Evolutionary conservation across 2,329 filamentous ascomycete genomes (phyloP).

Genomic region (Trichophyton equinum): DNA sequence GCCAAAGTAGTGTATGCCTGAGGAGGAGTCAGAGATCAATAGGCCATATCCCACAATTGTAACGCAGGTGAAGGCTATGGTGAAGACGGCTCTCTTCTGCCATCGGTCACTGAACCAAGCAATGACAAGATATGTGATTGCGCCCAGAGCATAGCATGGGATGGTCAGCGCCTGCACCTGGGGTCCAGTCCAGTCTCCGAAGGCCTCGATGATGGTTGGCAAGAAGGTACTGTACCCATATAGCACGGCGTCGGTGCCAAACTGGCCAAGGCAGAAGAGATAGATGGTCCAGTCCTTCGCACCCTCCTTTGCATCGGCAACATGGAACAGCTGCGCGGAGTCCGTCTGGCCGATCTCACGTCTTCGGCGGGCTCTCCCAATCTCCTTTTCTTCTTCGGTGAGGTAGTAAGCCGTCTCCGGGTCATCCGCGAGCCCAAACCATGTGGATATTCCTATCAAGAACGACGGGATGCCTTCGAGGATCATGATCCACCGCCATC

Average conservation of each 20-base stretch:
- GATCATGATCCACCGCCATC: conserved; percentile 61
- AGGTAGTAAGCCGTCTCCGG: conserved; percentile 54
- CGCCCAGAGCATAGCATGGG: conserved; percentile 63
- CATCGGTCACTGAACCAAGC: conserved; percentile 52
- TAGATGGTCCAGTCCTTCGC: conserved; percentile 67
- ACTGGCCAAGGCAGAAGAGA: conserved; percentile 56
- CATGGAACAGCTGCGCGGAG: conserved; percentile 43
- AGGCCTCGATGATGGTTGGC: conserved; percentile 61
- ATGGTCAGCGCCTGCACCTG: conserved; percentile 66
- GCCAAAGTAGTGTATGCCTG: conserved; percentile 59
- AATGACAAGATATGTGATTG: conserved; percentile 52
- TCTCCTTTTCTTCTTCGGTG: conserved; percentile 44
- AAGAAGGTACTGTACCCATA: conserved; percentile 70
- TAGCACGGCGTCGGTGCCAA: conserved; percentile 62
- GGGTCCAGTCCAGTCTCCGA: conserved; percentile 50
- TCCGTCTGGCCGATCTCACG: conserved; percentile 39
- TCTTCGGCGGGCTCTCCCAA: conserved; percentile 41
- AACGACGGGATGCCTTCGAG: conserved; percentile 46
- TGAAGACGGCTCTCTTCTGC: conserved; percentile 54
- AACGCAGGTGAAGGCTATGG: conserved; percentile 48
- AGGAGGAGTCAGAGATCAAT: conserved; percentile 47
- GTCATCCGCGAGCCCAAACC: conserved; percentile 51
- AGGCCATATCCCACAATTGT: conserved; percentile 58
- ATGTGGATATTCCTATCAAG: conserved; percentile 43
- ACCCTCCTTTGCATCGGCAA: conserved; percentile 52